Conservation (phyloP, 1,139 yeast genomes). For the Blastobotrys aristatus region DNA sequence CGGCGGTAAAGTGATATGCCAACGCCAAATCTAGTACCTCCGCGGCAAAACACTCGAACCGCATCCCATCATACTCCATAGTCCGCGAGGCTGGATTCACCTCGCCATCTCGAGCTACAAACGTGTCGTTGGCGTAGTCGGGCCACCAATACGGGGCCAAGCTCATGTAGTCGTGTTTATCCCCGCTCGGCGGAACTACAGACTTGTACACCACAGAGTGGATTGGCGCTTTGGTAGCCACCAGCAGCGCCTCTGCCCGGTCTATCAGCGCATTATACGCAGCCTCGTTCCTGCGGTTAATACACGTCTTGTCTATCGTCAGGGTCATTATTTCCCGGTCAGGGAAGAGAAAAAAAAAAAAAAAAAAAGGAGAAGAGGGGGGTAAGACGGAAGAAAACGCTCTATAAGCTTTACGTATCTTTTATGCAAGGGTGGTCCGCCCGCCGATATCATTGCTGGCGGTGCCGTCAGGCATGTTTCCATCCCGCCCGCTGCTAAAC, state of each 20-base stretch:
- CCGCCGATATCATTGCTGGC: constrained; percentile 85
- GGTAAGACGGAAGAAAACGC: too few relatives aligned
- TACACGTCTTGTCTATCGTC: too few relatives aligned
- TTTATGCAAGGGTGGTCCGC: constrained; percentile 50
- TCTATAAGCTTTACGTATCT: background rate
- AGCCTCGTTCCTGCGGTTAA: too few relatives aligned
- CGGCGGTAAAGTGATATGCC: background rate
- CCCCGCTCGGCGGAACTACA: constrained; percentile 1
- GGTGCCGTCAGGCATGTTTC: constrained; percentile 83
- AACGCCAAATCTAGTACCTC: background rate
- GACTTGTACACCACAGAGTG: background rate
- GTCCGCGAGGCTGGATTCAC: background rate
- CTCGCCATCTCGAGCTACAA: constrained; percentile 2
- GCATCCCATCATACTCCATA: constrained; percentile 1
- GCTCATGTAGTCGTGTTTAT: constrained; percentile 4
- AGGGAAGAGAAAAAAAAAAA: too few relatives aligned
- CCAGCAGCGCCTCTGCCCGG: too few relatives aligned
- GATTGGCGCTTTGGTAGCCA: too few relatives aligned
- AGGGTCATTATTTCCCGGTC: too few relatives aligned
- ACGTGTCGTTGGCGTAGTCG: background rate
- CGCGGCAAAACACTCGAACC: background rate
- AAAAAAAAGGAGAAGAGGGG: too few relatives aligned
- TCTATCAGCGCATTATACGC: too few relatives aligned
- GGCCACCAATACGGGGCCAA: constrained; percentile 7
- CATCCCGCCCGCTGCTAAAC: constrained; percentile 76